Evolutionary conservation across 768 basidiomycete species (phyloP).

Genomic region (Ramaria rubella): DNA sequence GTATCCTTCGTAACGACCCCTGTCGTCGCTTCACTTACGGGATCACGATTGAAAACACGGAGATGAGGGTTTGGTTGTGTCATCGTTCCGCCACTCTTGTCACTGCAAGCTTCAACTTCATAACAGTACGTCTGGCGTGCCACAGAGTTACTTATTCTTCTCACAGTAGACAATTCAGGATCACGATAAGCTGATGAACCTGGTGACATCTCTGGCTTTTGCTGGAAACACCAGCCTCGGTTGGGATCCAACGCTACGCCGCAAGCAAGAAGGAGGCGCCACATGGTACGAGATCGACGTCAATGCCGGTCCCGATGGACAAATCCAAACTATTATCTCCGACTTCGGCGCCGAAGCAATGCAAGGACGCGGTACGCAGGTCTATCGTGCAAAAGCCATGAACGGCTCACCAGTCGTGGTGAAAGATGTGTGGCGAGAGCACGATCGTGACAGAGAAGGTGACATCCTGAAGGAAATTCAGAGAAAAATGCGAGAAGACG

Average conservation of each 20-base stretch:
- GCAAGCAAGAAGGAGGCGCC: neutral
- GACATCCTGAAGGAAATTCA: neutral
- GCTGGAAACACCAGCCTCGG: neutral
- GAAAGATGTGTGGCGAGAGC: neutral
- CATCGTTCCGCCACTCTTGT: no score
- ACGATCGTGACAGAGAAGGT: neutral
- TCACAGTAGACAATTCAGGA: neutral
- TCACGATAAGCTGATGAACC: no score
- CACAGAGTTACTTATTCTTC: neutral
- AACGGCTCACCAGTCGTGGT: neutral
- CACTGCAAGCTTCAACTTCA: neutral
- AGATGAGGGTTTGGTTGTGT: no score
- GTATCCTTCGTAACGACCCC: no score
- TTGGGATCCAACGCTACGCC: neutral
- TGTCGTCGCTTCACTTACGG: no score
- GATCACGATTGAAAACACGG: no score
- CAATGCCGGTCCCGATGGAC: neutral
- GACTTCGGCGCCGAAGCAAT: no score
- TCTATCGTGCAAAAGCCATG: neutral
- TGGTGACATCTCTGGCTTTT: neutral
- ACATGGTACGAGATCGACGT: neutral
- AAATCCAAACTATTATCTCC: neutral
- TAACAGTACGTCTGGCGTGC: neutral
- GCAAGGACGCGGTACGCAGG: no score
- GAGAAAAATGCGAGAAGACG: neutral